Conservation (phyloP, 257 asterid species). For the Forsythia suspensa region DNA sequence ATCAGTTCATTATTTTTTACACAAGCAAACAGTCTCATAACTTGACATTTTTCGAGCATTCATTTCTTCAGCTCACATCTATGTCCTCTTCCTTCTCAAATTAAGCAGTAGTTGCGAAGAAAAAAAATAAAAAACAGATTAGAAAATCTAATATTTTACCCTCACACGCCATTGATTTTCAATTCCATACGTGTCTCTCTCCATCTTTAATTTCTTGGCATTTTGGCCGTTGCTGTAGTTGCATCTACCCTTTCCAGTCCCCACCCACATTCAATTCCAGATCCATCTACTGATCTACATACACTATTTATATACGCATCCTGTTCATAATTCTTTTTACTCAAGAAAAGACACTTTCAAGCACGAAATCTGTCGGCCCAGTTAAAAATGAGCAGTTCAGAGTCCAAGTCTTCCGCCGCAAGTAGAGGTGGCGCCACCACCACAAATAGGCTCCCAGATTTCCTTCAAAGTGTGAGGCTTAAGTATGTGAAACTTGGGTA, state of each 20-base stretch:
- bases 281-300: not conserved
- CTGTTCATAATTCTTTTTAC: not conserved
- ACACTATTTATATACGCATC: not conserved
- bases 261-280: slow-evolving; percentile 10
- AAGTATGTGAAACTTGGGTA: slow-evolving; percentile 37
- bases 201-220: not conserved
- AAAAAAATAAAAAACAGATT: not conserved
- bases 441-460: slow-evolving; percentile 16
- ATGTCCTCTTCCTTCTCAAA: not conserved
- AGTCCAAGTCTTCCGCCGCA: slow-evolving; percentile 1
- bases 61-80: not conserved
- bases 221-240: slow-evolving; percentile 20
- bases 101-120: not conserved
- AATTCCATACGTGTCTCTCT: not conserved
- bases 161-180: not conserved
- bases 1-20: not conserved
- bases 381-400: slow-evolving; percentile 12
- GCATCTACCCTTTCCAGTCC: slow-evolving; percentile 30
- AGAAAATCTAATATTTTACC: not conserved
- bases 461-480: slow-evolving; percentile 19
- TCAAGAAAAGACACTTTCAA: not conserved
- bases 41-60: not conserved
- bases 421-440: not conserved
- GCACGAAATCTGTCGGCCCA: not conserved
- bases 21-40: not conserved